phyloP scores from a whole-genome alignment of 2,329 filamentous ascomycete species.

The Fusarium lateritium region DNA sequence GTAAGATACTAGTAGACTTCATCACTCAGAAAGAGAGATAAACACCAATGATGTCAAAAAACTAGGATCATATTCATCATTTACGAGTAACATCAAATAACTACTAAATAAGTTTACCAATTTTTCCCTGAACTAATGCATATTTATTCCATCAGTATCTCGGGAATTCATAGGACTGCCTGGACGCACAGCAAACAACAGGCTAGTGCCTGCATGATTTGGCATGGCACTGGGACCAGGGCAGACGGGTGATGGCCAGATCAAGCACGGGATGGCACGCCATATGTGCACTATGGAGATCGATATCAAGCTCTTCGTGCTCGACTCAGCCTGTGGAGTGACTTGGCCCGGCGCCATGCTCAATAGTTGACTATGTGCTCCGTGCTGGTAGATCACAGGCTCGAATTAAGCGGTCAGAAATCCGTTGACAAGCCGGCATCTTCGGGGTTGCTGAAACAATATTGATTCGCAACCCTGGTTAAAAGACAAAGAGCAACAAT shows the following conservation, averaged over 20 bases:
- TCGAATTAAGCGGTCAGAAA: slow-evolving; percentile 30
- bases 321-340: slow-evolving; percentile 7
- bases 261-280: slow-evolving; percentile 41
- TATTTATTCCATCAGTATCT: no score
- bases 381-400: slow-evolving; percentile 6
- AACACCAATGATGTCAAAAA: no score
- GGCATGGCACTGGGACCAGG: slow-evolving; percentile 40
- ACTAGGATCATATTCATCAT: no score
- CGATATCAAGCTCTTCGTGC: slow-evolving; percentile 13
- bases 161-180: no score
- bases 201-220: slow-evolving; percentile 44
- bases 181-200: no score
- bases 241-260: slow-evolving; percentile 39
- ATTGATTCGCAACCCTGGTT: slow-evolving; percentile 7
- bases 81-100: no score
- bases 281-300: slow-evolving; percentile 41
- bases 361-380: slow-evolving; percentile 10
- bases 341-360: slow-evolving; percentile 2
- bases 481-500: slow-evolving; percentile 17
- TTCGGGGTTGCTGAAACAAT: slow-evolving; percentile 11
- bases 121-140: no score
- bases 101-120: no score
- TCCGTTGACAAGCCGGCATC: background rate
- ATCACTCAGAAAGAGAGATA: no score
- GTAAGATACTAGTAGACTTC: no score